Base-by-base conservation (phyloP, 495 filamentous ascomycete genomes). In the Cercophora newfieldiana region DNA sequence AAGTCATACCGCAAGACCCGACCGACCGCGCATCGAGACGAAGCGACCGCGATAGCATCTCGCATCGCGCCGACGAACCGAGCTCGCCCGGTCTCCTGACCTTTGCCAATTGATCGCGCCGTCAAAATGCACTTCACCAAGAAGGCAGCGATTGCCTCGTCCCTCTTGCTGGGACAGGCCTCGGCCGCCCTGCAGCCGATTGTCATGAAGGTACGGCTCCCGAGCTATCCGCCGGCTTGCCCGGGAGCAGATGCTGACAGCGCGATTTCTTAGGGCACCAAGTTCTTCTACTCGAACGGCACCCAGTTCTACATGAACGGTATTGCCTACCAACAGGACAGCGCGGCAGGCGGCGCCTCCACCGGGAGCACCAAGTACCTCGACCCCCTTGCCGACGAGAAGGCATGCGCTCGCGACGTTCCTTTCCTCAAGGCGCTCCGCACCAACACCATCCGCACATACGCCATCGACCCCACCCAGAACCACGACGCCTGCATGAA, bases 381-480 rank as follows among this genome's bases (percentile, higher is more conserved):
- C 37, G 87, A 89, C 68, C 94, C 95, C 59, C 84, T 99, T 33
- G 86, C 92, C 60, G 84, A 97, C 78, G 74, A 73, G 19, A 75
- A 81, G 19, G 75, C 79, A 64, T 97, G 94, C 82, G 78, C 82
- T 69, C 90, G 94, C 66, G 95, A 99, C 77, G 78, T 99, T 33
- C 91, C 92, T n/a, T 80, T 88, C 66, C 84, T 99, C 57, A 69
- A 86, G 74, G 83, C 90, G 68, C 83, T 97, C 44, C 82, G 84
- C 64, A 94, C 94, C 71, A 99, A 99, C 79, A 87, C 88, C 28
- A 93, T 99, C 74, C 94, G 95, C 72, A 92, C 93, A 19, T 99
- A 99, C 78, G 92, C 92, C 71, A 86, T 99, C 74, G 87, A 99
- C 78, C 88, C 95, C 19, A 85, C 82, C 10, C 75, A 80, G 63